phyloP scores from a whole-genome alignment of 2,329 filamentous ascomycete genomes.

The Cladosporium sp. region DNA sequence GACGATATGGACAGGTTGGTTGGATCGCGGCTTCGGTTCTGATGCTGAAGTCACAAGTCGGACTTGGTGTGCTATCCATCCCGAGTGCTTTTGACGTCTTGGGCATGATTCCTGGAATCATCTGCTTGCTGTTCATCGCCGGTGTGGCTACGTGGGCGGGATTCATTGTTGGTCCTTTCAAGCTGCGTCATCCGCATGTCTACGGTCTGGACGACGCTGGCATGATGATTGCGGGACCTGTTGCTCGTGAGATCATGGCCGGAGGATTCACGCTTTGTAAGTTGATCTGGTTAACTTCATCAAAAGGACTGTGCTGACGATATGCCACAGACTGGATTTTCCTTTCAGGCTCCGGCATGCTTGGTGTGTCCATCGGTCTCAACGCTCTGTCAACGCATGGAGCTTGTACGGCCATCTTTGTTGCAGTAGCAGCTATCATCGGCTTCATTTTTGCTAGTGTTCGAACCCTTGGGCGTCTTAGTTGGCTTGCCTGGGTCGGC shows the following conservation, averaged over 20 bases:
- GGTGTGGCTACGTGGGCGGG: constrained; percentile 51
- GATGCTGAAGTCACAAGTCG: constrained; percentile 50
- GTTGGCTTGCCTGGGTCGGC: constrained; percentile 62
- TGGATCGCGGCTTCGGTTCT: constrained; percentile 47
- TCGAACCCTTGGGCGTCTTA: constrained; percentile 33
- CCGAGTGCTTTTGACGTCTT: constrained; percentile 48
- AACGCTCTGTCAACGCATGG: constrained; percentile 61
- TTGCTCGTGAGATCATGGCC: constrained; percentile 53
- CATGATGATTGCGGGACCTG: constrained; percentile 54
- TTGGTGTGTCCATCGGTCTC: constrained; percentile 59
- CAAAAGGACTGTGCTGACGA: not conserved
- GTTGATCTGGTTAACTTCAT: constrained; percentile 8
- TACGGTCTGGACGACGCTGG: constrained; percentile 60
- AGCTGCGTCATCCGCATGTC: constrained; percentile 55
- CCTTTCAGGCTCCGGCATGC: constrained; percentile 52
- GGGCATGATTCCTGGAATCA: constrained; percentile 50
- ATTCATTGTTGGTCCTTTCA: constrained; percentile 54
- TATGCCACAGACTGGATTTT: constrained; percentile 23
- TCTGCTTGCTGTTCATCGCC: constrained; percentile 43
- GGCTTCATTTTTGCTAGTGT: constrained; percentile 26
- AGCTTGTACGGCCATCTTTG: constrained; percentile 59
- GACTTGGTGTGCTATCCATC: constrained; percentile 49
- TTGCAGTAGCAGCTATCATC: constrained; percentile 29
- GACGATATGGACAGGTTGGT: constrained; percentile 37
- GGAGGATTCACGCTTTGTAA: constrained; percentile 43